Base-by-base conservation (phyloP, 352 stramenopile species). In the Phytophthora boehmeriae region DNA sequence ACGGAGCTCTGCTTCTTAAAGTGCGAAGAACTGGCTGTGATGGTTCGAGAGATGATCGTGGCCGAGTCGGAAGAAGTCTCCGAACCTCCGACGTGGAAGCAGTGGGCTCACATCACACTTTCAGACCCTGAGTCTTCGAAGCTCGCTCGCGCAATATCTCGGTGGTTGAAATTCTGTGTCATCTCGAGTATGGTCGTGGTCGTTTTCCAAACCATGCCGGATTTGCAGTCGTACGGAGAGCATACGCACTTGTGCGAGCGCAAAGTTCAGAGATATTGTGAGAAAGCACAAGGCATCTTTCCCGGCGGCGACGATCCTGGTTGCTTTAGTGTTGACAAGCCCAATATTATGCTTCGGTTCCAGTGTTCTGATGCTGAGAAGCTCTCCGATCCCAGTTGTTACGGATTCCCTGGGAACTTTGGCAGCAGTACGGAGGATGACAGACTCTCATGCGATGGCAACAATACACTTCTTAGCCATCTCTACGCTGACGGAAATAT, bases 131-230 rank as follows among this genome's bases (percentile, higher is more conserved):
- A 63, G 1, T 88, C 78, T 10, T 90, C 80, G 19, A 48, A 71
- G 1, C 25, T 68, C 13, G 77, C 75, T 32, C 60, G 62, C 8
- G 77, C 55, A 32, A 71, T 86, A 23, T 74, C 63, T 8, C 72
- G 75, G 5, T 92, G 83, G 83, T 59, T 85, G n/a, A 76, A 78
- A 20, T 82, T 74, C 43, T 88, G 78, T 53, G 74, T 87, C n/a
- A 71, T 91, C 22, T 74, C 81, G 17, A 89, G 79, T 64, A 90
- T 93, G 75, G 69, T 88, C 62, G 72, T 90, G 35, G 78, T 92
- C n/a, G 68, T 89, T 23, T 83, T 90, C 42, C 77, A 92, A 54
- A 92, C 83, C 16, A 90, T 92, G 81, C 83, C 83, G 1, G 83
- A 92, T 20, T 54, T 92, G 27, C 83, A 92, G 43, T 85, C 77